Evolutionary conservation across 1,139 yeast genomes (phyloP).

Genomic region (Yamadazyma friedrichii): DNA sequence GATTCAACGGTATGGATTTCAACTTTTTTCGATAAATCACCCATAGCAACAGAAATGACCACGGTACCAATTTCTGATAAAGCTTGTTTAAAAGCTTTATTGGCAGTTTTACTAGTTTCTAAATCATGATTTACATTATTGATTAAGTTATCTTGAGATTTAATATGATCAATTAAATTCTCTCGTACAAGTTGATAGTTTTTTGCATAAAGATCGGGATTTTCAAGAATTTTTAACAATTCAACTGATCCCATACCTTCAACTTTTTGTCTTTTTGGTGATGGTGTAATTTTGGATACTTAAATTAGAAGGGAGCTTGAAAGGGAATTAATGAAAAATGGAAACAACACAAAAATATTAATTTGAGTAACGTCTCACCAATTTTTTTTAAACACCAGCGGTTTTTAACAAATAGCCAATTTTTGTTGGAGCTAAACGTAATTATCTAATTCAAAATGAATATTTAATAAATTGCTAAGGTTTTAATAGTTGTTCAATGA

Average conservation of each 20-base stretch:
- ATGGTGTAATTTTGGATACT: constrained; percentile 18
- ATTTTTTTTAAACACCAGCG: no score
- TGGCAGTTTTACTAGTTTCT: constrained; percentile 59
- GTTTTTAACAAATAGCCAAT: no score
- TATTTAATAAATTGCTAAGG: no score
- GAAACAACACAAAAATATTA: no score
- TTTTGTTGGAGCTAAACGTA: no score
- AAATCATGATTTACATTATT: constrained; percentile 38
- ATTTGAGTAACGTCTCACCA: no score
- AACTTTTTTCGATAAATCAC: constrained; percentile 77
- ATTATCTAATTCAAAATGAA: no score
- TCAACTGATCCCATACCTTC: constrained; percentile 32
- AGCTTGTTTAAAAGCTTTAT: constrained; percentile 75
- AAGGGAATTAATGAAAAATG: no score
- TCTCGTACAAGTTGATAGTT: constrained; percentile 32
- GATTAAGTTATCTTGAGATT: constrained; percentile 30
- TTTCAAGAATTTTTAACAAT: constrained; percentile 37
- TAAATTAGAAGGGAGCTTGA: not conserved
- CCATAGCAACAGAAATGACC: constrained; percentile 81
- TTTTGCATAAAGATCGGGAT: constrained; percentile 37
- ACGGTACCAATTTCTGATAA: constrained; percentile 78
- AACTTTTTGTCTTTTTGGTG: constrained; percentile 19
- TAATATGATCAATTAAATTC: constrained; percentile 30
- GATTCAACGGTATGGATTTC: constrained; percentile 69
- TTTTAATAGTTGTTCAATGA: no score